A percentile compares a stretch with the other conserved stretches of the same genome.
Conservation (phyloP, 2,329 filamentous ascomycete species). For the Hymenoscyphus fructigenus region DNA sequence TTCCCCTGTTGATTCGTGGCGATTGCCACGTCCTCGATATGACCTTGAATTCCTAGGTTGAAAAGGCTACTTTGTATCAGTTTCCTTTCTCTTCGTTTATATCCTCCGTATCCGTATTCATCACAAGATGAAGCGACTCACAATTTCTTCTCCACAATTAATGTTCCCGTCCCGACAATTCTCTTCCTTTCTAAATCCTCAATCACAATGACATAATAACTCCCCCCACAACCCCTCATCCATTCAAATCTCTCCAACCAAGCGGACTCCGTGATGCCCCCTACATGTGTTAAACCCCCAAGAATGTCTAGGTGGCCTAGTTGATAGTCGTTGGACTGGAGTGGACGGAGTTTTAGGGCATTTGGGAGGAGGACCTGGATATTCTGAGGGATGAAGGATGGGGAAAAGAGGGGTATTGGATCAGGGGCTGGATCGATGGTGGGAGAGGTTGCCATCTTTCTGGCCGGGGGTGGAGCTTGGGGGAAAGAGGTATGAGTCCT, state of each 20-base stretch:
- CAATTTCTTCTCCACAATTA: slow-evolving; percentile 94
- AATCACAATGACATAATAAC: slow-evolving; percentile 85
- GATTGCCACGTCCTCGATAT: slow-evolving; percentile 96
- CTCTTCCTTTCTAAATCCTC: slow-evolving; percentile 52
- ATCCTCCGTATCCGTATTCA: too few relatives aligned
- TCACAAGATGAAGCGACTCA: too few relatives aligned
- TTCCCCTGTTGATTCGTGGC: slow-evolving; percentile 93
- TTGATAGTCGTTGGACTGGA: slow-evolving; percentile 67
- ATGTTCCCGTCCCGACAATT: slow-evolving; percentile 81
- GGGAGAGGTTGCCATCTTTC: too few relatives aligned
- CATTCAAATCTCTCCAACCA: slow-evolving; percentile 79
- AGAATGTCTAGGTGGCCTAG: slow-evolving; percentile 85
- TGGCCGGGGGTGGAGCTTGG: too few relatives aligned
- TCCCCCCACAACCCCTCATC: slow-evolving; percentile 59
- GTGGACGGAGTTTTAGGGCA: slow-evolving; percentile 77
- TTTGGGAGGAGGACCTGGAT: slow-evolving; percentile 58
- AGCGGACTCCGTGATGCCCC: slow-evolving; percentile 71
- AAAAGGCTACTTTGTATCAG: slow-evolving; percentile 58
- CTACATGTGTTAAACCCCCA: slow-evolving; percentile 85
- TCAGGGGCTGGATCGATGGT: neutral
- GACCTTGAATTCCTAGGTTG: slow-evolving; percentile 76
- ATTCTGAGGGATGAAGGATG: slow-evolving; percentile 43
- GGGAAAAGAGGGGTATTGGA: slow-evolving; percentile 43
- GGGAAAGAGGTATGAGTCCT: too few relatives aligned
- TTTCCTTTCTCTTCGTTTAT: neutral